phyloP scores from a whole-genome alignment of 140 eudicot species.

The Senecio squalidus region DNA sequence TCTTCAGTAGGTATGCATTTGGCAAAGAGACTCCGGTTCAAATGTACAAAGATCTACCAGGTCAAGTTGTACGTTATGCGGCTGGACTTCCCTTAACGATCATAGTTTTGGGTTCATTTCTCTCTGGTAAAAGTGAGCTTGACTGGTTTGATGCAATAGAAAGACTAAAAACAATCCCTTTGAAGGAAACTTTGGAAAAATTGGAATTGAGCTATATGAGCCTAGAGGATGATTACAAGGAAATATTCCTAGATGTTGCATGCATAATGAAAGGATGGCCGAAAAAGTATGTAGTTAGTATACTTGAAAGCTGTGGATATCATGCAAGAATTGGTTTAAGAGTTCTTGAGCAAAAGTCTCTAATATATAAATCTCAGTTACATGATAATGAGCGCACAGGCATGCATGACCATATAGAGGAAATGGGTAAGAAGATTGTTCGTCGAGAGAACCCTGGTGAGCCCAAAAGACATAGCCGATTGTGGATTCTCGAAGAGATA shows the following conservation, averaged over 20 bases:
- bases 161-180: neutral
- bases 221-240: neutral
- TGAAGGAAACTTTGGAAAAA: neutral
- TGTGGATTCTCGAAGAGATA: neutral
- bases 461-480: conserved; percentile 15
- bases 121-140: neutral
- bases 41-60: too few species aligned
- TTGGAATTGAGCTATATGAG: neutral
- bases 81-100: neutral
- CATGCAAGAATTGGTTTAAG: neutral
- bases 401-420: conserved; percentile 21
- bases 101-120: neutral
- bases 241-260: neutral
- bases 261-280: neutral
- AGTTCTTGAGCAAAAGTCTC: neutral
- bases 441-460: neutral
- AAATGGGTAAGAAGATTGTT: conserved; percentile 30
- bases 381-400: neutral
- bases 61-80: neutral
- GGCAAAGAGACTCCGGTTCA: neutral
- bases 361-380: neutral
- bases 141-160: neutral
- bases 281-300: neutral
- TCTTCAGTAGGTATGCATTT: neutral
- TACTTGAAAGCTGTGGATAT: neutral